Evolutionary conservation across 352 stramenopile genomes (phyloP).

Genomic region (Blastocystis sp.): DNA sequence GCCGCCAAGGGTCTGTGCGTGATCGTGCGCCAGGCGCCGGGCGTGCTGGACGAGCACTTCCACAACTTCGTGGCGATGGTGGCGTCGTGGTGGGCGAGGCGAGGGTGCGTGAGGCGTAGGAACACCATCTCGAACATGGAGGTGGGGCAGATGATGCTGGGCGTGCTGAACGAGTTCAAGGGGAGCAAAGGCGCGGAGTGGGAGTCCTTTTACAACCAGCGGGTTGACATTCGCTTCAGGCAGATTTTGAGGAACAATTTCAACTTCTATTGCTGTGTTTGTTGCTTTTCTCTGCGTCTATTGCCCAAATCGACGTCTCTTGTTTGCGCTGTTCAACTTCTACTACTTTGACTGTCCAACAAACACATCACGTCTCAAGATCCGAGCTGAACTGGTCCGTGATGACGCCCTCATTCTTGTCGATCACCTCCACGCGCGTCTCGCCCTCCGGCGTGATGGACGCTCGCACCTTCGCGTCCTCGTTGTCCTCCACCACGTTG

Average conservation of each 20-base stretch:
- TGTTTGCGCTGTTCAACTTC: too few species aligned
- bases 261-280: constrained; percentile 34
- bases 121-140: constrained; percentile 10
- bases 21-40: neutral
- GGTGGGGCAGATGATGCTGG: constrained; percentile 39
- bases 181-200: neutral
- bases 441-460: neutral
- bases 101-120: too few species aligned
- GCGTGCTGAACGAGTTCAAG: constrained; percentile 22
- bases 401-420: constrained; percentile 5
- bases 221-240: constrained; percentile 34
- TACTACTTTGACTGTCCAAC: too few species aligned
- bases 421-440: constrained; percentile 23
- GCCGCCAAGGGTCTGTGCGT: neutral
- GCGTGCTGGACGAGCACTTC: neutral
- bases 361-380: too few species aligned
- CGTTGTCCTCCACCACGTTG: neutral
- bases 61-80: constrained; percentile 37
- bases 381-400: too few species aligned
- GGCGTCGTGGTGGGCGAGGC: constrained; percentile 15
- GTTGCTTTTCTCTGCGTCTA: neutral
- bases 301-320: too few species aligned
- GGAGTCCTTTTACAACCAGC: neutral
- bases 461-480: neutral
- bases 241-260: constrained; percentile 37